Base-by-base conservation (phyloP, 441 rosid species). In the Eruca vesicaria region DNA sequence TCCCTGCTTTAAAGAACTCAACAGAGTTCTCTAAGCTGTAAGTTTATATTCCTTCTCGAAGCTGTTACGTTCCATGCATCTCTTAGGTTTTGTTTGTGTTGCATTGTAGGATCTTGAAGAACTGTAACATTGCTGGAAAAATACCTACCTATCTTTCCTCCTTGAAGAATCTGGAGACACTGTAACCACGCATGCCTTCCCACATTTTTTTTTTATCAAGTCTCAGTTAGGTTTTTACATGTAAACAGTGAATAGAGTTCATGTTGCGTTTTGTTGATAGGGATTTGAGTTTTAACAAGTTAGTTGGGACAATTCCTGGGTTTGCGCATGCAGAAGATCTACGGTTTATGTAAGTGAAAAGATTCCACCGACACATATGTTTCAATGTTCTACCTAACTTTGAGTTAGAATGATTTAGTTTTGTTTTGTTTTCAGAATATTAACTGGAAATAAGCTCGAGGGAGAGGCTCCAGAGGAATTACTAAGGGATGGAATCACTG, bases 251-350 rank as follows among this genome's bases (percentile, higher is more conserved):
- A 10, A 63, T 63, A n/a, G 38, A n/a, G 38, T 64, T 74, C 18
- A 18, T 58, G 5, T 48, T 19, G 29, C 38, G 71, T 23, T 59
- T 62, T 74, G 81, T 76, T 65, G 33, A 73, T 77, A 94, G 98
- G 88, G 98, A 91, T 85, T 81, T 91, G 80, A 91, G 97, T 84
- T 91, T 87, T 82, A 93, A 93, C 82, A 85, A 83, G 79, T 69
- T 93, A 53, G 75, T 74, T 61, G 94, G 98, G 58, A 74, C 59
- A 68, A 68, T 94, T 74, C 94, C 96, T 1, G 52, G 79, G 35
- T 79, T 71, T 65, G 76, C 81, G 14, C 59, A 53, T 15, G 81
- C 86, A 71, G 72, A 82, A 10, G 63, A 70, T 2, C 41, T 82
- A 72, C 82, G 83, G 72, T 93, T 88, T 77, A 19, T 84, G 98